Evolutionary conservation across 176 grass and related monocot species (phyloP).

Genomic region (Oryza coarctata): DNA sequence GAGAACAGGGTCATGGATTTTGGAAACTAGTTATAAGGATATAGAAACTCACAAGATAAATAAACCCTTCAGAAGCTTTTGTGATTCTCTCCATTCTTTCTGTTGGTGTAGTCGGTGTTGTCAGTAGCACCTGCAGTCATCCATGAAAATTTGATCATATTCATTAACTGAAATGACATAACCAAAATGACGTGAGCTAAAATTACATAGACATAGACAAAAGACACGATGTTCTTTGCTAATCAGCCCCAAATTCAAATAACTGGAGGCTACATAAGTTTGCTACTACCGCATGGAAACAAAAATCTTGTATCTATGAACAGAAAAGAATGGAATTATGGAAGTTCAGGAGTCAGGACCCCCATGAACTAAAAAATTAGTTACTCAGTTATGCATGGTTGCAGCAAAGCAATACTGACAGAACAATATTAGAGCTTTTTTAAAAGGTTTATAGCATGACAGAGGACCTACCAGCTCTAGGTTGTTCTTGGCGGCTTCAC

Average conservation of each 20-base stretch:
- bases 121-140: constrained; percentile 76
- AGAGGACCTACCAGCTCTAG: constrained; percentile 80
- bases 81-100: constrained; percentile 96
- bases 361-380: not conserved
- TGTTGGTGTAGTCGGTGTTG: constrained; percentile 95
- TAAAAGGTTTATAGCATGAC: not conserved
- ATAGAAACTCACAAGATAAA: constrained; percentile 78
- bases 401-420: not conserved
- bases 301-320: not conserved
- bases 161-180: constrained; percentile 20
- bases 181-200: constrained; percentile 4
- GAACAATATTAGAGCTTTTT: not conserved
- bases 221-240: not conserved
- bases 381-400: not conserved
- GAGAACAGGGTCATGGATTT: not conserved
- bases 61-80: constrained; percentile 84
- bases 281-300: not conserved
- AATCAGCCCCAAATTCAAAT: not conserved
- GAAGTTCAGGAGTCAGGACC: not conserved
- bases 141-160: constrained; percentile 15
- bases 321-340: not conserved
- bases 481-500: constrained; percentile 79
- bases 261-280: not conserved
- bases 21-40: not conserved
- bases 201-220: not conserved